Evolutionary conservation across 2,329 filamentous ascomycete genomes (phyloP), one percentile per base, ranked within the genome.

Genomic region (Lizonia empirigonia): DNA sequence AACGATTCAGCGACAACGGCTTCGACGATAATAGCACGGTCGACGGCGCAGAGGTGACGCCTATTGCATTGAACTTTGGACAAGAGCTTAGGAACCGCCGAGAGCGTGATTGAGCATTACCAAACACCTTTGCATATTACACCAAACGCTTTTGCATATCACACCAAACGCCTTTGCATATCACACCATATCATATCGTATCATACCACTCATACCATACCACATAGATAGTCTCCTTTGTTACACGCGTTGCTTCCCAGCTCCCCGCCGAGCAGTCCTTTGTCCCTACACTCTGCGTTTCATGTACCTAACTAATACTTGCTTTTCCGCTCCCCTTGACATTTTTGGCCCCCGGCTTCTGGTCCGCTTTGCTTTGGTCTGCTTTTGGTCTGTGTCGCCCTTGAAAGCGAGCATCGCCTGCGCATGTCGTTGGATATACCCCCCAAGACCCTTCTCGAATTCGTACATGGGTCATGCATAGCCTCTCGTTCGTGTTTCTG

Each of bases 1-100:
- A 75, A 29, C 75, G 71, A 39, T 80, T 78, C 49, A 76, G 76
- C 30, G 74, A 78, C 32, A 72, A 72, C 35, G 75, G 74, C 16
- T 78, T 78, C 30, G 80, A 82, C 51, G 80, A 82, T 50, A 73
- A 77, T 22, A 79, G 78, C 58, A 77, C 76, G 5, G 71, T 77
- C 22, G 77, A 76, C 42, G 71, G 70, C 3, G 70, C 71, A 2
- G 58, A 64, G n/a, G 29, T 69, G 39, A 72, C 69, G 33, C 70
- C 70, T 20, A 59, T 72, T 22, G 70, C 65, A 5, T 44, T 71
- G 23, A 64, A 67, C 53, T 71, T 71, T 54, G 70, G 70, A 2
- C 52, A 64, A 5, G 67, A 71, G 42, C 47, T 72, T 13, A 38
- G 53, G 15, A 39, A 50, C 9, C 53, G 50, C 16, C 16, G 42